Evolutionary conservation across 2,329 filamentous ascomycete genomes (phyloP), one percentile per base, ranked within the genome.

Genomic region (Phoma sp.): DNA sequence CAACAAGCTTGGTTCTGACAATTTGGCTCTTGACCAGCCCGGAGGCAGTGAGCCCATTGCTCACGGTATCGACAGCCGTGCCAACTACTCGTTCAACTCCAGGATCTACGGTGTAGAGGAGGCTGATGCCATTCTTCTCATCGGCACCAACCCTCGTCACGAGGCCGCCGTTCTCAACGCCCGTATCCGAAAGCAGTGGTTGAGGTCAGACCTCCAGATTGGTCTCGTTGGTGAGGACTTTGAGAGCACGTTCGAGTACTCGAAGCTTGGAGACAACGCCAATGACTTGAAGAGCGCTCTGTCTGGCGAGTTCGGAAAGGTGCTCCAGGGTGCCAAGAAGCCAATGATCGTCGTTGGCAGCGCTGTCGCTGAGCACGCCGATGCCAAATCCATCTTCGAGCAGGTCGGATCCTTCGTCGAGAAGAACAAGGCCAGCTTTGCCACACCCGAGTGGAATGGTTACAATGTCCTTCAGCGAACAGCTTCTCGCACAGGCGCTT

Each of bases 321-420:
- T 93, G 81, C 87, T 99, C 50, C 85, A 90, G 70, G 81, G 85
- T 47, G 93, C 95, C 39, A 90, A 97, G 85, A 88, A 86, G 68
- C 95, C 95, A 47, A 96, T 99, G 92, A 96, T 99, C 71, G 88
- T 99, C 57, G 88, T 98, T 53, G 95, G 95, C 63, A 96, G 92
- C 65, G 92, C 89, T 70, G 91, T 95, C 55, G 92, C 91, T 29
- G 95, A 99, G 77, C 93, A 97, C 77, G 78, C 85, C 25, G 95
- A 98, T 72, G 90, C 93, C 52, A 96, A 96, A 81, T 88, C 91
- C 54, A 92, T 96, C 75, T 98, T 94, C 75, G 94, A 98, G 83
- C 88, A 88, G 38, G 86, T 99, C 54, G 94, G 94, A 65, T 77
- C 84, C 60, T 99, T 98, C 72, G 90, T 96, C 35, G 93, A 97